Evolutionary conservation across 257 asterid species (phyloP), one percentile per base, ranked within the genome.

Genomic region (Rehmannia glutinosa): DNA sequence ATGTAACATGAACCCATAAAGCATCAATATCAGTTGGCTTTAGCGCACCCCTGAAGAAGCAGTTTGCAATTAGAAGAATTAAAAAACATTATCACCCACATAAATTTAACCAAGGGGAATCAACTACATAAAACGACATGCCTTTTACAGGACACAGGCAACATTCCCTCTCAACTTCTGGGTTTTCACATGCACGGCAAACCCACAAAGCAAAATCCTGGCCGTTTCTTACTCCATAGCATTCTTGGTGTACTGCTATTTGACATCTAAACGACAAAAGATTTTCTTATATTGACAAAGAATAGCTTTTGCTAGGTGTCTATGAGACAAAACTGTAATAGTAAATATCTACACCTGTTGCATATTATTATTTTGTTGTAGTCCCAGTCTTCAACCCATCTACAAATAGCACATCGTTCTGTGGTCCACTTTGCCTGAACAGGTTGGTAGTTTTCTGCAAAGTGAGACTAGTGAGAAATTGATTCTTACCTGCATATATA

Each of bases 341-440:
- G 42, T 49, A 54, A 64, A 79, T 46, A 42, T n/a, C 47, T 54
- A 69, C 56, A 93, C 99, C 98, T 88, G 87, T 89, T 94, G 88
- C 99, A 94, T 71, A 94, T 88, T 38, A 94, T 84, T 66, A 94
- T 91, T 78, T 94, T 94, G 77, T 94, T 94, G 80, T 94, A 83
- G 53, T 91, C 98, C 97, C 97, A 94, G 70, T 94, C 99, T 73
- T 91, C 99, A 72, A 91, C 95, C 99, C 99, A 91, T 81, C 99
- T 84, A 78, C 98, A 94, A 71, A 91, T 70, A 73, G 99, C 98
- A 83, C 99, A 94, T 41, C 95, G 83, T 75, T 94, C 99, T 27
- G 99, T 73, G 13, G 96, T 91, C 98, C 98, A 94, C 81, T 87
- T 91, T 62, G 87, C 87, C 76, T 56, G 74, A 45, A 94, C 85